Evolutionary conservation across 2,329 filamentous ascomycete species (phyloP).

Genomic region (Xylaria multiplex): DNA sequence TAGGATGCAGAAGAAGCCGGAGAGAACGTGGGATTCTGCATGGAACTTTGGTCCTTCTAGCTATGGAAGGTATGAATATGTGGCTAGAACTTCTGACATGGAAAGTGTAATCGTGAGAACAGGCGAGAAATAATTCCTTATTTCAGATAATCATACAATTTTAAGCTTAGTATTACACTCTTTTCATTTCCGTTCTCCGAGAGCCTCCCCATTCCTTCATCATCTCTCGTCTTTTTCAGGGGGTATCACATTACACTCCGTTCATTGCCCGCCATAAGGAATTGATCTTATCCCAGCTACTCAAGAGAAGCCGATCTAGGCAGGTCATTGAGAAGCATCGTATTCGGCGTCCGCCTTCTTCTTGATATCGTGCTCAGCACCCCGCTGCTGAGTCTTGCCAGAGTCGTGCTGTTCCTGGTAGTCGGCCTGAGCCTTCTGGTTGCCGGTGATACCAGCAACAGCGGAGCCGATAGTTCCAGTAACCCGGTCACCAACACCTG

Average conservation of each 20-base stretch:
- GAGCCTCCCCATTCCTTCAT: background rate
- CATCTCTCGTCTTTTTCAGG: constrained; percentile 13
- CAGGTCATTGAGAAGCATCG: constrained; percentile 36
- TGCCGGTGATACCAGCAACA: constrained; percentile 77
- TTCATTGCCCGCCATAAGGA: constrained; percentile 13
- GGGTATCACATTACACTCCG: constrained; percentile 24
- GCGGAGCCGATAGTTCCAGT: constrained; percentile 77
- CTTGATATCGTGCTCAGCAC: constrained; percentile 82
- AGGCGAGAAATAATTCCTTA: background rate
- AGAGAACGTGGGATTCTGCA: constrained; percentile 11
- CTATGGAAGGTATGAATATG: background rate
- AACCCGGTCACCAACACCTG: constrained; percentile 73
- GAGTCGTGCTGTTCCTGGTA: constrained; percentile 77
- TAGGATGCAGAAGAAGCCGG: background rate
- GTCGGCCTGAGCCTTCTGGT: constrained; percentile 70
- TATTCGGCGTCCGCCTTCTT: constrained; percentile 70
- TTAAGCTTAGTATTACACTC: background rate
- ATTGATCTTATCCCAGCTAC: background rate
- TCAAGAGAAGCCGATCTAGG: constrained; percentile 18
- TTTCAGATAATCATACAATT: background rate
- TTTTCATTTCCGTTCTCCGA: background rate
- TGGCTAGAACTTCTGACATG: background rate
- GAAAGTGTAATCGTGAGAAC: background rate
- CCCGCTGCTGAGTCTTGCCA: constrained; percentile 85
- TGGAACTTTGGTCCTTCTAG: constrained; percentile 10